Base-by-base conservation (phyloP, 495 filamentous ascomycete genomes). In the Astrothelium subdiscretum region DNA sequence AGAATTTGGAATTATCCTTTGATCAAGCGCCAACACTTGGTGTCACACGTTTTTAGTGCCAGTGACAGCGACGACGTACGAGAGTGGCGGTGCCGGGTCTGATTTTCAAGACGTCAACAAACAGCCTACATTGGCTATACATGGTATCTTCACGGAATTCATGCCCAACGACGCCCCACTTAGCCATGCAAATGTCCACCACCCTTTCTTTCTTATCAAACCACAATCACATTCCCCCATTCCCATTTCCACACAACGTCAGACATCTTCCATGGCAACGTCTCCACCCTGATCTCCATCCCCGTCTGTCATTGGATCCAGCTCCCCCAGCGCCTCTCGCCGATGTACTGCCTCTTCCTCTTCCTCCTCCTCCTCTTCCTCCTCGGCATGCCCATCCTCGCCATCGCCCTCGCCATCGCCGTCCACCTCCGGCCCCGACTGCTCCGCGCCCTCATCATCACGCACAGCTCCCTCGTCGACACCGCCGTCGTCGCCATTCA, bases 401-500 rank as follows among this genome's bases (percentile, higher is more conserved):
- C 54, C 62, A 11, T 48, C 59, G 27, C 4, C 43, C 20, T 57
- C 51, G n/a, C 18, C 66, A 2, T 62, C 60, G 26, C 38, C 62
- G 44, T n/a, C 29, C 64, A 31, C 5, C 62, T 5, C 65, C 66
- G 1, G 63, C 59, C 1, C 67, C 59, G 2, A 58, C 65, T n/a
- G n/a, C n/a, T n/a, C n/a, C n/a, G n/a, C n/a, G n/a, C 11, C 58
- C 13, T 18, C 64, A 24, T 12, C 38, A 35, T 32, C 52, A 24
- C 68, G 65, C 10, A 44, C 59, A 24, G 26, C 59, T 12, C 5
- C 52, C 1, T 60, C 63, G 24, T 58, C 68, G 31, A 60, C 62
- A 18, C 60, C 65, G 22, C 69, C 68, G 15, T 35, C 63, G 8
- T 58, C 44, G 43, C 57, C 63, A 15, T 63, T 32, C 3, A 57